Percentiles rank a stretch among this genome's conserved stretches.
These are phyloP conservation scores for Heterobasidion annosum DNA, from an alignment of 1,284 basidiomycete species.

Conservation along the genomic window DNA sequence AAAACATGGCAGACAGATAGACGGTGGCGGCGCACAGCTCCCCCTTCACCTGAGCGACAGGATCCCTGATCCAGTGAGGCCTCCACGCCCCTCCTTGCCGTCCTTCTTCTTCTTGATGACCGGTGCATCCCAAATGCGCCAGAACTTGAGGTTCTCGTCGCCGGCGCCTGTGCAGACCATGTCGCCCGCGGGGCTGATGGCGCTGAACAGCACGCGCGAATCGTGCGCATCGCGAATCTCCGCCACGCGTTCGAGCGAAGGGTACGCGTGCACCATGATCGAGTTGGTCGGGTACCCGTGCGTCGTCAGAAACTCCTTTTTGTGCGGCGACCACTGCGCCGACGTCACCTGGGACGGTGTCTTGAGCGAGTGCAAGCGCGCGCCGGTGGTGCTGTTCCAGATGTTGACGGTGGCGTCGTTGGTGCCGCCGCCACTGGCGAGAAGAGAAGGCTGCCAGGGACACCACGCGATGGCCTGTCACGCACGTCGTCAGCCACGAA, in stretches of 20 bases:
- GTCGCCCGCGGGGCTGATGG: conserved; percentile 82
- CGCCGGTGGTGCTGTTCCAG: conserved; percentile 88
- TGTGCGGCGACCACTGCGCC: conserved; percentile 82
- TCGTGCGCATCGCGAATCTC: conserved; percentile 93
- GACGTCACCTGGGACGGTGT: conserved; percentile 91
- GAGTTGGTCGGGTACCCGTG: conserved; percentile 79
- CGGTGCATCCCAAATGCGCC: conserved; percentile 68
- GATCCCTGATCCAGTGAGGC: conserved; percentile 12
- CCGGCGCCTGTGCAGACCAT: conserved; percentile 85
- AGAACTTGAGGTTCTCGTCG: conserved; percentile 93
- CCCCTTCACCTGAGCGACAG: conserved; percentile 10
- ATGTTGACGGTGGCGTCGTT: conserved; percentile 92
- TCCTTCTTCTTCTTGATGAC: conserved; percentile 36
- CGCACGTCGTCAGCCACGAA: neutral
- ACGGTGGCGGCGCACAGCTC: neutral
- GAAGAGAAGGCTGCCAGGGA: conserved; percentile 88
- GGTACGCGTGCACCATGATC: conserved; percentile 41
- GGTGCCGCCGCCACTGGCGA: conserved; percentile 93
- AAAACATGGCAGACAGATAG: neutral
- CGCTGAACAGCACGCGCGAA: conserved; percentile 77
- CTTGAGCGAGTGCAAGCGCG: conserved; percentile 74
- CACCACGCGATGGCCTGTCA: conserved; percentile 89
- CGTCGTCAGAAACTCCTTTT: conserved; percentile 87
- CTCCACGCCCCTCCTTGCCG: conserved; percentile 34
- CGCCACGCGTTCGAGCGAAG: conserved; percentile 61